phyloP scores from a whole-genome alignment of 2,329 filamentous ascomycete species.

The Pseudogymnoascus verrucosus region DNA sequence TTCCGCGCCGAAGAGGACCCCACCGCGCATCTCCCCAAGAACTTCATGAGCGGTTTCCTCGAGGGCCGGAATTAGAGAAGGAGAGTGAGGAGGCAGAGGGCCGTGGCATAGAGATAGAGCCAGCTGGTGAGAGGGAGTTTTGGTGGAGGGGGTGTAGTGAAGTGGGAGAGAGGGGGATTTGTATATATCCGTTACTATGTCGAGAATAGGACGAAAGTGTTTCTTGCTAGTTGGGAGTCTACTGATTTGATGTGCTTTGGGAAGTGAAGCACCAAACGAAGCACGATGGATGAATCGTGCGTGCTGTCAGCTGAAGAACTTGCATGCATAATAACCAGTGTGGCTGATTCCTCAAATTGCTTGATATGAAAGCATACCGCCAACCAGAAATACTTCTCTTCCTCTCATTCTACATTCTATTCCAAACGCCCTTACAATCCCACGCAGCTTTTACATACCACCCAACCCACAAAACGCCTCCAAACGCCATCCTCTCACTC shows the following conservation, averaged over 20 bases:
- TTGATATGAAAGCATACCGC: neutral
- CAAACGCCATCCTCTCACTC: neutral
- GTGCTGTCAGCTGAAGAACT: neutral
- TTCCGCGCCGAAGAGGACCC: constrained; percentile 83
- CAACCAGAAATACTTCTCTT: constrained; percentile 25
- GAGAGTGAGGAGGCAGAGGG: neutral
- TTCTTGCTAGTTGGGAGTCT: neutral
- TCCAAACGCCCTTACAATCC: constrained; percentile 15
- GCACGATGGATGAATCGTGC: neutral
- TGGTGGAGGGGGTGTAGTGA: neutral
- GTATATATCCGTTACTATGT: constrained; percentile 4
- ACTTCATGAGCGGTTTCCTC: constrained; percentile 90
- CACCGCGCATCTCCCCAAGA: constrained; percentile 68
- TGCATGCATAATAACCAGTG: neutral
- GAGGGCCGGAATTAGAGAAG: constrained; percentile 46
- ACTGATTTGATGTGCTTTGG: neutral
- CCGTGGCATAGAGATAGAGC: neutral
- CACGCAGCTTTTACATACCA: constrained; percentile 15
- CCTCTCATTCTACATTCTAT: constrained; percentile 19
- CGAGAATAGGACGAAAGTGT: neutral
- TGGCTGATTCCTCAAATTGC: neutral
- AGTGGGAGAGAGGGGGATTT: neutral
- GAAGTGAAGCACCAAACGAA: neutral
- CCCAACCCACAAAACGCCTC: constrained; percentile 22
- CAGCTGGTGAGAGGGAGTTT: neutral